Conservation (phyloP, 805 yeast species). For the Spathaspora hagerdaliae region DNA sequence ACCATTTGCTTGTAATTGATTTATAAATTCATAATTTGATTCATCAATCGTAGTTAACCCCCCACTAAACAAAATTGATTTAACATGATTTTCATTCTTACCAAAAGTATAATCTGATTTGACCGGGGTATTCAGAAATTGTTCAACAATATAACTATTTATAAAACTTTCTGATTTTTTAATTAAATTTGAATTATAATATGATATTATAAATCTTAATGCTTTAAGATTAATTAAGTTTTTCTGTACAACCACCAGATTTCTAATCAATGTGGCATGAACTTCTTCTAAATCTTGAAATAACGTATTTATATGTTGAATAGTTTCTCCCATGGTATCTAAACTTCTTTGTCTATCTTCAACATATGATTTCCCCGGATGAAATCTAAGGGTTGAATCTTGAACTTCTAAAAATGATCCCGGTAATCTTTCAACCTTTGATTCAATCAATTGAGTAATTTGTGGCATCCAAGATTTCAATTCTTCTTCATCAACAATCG, state of each 20-base stretch:
- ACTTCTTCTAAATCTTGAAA: conserved; percentile 46
- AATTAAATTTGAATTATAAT: conserved; percentile 23
- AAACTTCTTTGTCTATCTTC: conserved; percentile 59
- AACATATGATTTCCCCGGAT: conserved; percentile 65
- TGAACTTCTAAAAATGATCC: conserved; percentile 70
- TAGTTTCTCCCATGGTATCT: conserved; percentile 75
- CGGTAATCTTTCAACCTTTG: conserved; percentile 73
- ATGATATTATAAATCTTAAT: conserved; percentile 45
- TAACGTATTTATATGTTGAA: conserved; percentile 78
- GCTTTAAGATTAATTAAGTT: conserved; percentile 55
- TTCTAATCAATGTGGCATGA: conserved; percentile 73
- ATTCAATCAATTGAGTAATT: conserved; percentile 49
- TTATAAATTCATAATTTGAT: conserved; percentile 54
- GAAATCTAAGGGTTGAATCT: conserved; percentile 73
- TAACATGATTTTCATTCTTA: background rate
- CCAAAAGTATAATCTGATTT: conserved; percentile 2
- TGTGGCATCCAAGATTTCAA: conserved; percentile 55
- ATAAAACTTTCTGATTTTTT: background rate
- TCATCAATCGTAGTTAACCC: conserved; percentile 69
- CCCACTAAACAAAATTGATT: conserved; percentile 48
- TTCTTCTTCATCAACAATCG: conserved; percentile 50
- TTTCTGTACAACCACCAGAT: conserved; percentile 70
- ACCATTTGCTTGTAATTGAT: conserved; percentile 33
- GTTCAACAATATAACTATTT: conserved; percentile 12
- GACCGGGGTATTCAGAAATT: conserved; percentile 3